Conservation (phyloP, 139 green algal genomes). For the Micromonas pusilla region DNA sequence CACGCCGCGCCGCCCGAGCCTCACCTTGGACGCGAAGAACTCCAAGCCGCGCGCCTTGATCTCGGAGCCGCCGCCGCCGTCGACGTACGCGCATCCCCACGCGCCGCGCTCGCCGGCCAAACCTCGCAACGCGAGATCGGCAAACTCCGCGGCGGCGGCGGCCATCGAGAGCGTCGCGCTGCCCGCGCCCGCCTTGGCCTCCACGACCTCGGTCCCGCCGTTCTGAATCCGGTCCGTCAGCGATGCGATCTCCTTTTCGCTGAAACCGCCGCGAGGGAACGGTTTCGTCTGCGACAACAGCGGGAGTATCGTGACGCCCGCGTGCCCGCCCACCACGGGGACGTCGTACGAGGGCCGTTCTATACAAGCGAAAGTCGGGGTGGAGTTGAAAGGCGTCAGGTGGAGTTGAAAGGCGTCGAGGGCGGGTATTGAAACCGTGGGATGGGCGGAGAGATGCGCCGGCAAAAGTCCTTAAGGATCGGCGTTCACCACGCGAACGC, state of each 20-base stretch:
- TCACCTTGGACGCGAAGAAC: slow-evolving; percentile 82
- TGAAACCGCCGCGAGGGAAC: slow-evolving; percentile 71
- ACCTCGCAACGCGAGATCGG: slow-evolving; percentile 81
- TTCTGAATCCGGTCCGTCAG: slow-evolving; percentile 88
- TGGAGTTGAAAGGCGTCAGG: too few species aligned
- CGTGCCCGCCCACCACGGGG: slow-evolving; percentile 94
- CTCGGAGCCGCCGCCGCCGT: slow-evolving; percentile 62
- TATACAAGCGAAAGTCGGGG: too few species aligned
- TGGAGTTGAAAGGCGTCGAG: too few species aligned
- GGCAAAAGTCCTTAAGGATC: too few species aligned
- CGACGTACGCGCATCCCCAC: slow-evolving; percentile 86
- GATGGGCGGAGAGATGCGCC: too few species aligned
- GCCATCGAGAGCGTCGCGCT: slow-evolving; percentile 97
- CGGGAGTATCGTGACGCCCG: slow-evolving; percentile 95
- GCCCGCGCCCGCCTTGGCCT: slow-evolving; percentile 79
- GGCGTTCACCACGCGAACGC: too few species aligned
- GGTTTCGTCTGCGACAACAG: slow-evolving; percentile 85
- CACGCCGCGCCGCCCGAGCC: slow-evolving; percentile 63
- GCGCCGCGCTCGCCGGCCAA: slow-evolving; percentile 78
- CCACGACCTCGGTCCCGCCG: slow-evolving; percentile 94
- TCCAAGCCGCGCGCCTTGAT: slow-evolving; percentile 66
- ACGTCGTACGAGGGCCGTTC: slow-evolving; percentile 78
- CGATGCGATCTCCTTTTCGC: slow-evolving; percentile 60
- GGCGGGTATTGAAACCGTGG: too few species aligned
- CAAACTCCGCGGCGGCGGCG: slow-evolving; percentile 92